Evolutionary conservation across 768 basidiomycete genomes (phyloP).

Genomic region (Russula foetens): DNA sequence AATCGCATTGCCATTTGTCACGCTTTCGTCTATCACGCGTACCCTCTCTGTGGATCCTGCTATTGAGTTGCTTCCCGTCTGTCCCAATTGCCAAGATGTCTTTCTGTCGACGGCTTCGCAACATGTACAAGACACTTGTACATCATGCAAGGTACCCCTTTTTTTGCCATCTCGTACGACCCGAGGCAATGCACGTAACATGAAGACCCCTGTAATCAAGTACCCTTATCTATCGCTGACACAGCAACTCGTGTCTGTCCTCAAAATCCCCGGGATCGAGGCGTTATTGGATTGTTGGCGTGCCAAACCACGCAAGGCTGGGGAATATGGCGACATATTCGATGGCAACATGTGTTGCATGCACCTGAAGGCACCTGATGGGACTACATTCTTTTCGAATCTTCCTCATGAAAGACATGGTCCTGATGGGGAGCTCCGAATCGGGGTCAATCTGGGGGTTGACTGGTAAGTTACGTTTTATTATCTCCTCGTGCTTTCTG

Average conservation of each 20-base stretch:
- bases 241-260: too few relatives aligned
- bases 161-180: neutral
- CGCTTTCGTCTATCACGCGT: neutral
- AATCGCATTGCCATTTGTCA: neutral
- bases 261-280: neutral
- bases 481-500: too few relatives aligned
- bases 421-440: too few relatives aligned
- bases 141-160: neutral
- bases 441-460: too few relatives aligned
- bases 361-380: neutral
- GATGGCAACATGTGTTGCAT: too few relatives aligned
- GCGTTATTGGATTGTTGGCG: neutral
- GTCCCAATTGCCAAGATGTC: neutral
- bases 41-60: neutral
- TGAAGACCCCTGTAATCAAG: neutral
- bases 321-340: neutral
- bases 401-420: neutral
- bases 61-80: neutral
- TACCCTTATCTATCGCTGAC: neutral
- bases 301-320: neutral
- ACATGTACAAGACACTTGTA: neutral
- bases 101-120: neutral
- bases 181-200: neutral
- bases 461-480: too few relatives aligned
- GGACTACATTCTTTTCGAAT: neutral